phyloP scores from a whole-genome alignment of 2,329 filamentous ascomycete species.

The Trichoderma sp. region DNA sequence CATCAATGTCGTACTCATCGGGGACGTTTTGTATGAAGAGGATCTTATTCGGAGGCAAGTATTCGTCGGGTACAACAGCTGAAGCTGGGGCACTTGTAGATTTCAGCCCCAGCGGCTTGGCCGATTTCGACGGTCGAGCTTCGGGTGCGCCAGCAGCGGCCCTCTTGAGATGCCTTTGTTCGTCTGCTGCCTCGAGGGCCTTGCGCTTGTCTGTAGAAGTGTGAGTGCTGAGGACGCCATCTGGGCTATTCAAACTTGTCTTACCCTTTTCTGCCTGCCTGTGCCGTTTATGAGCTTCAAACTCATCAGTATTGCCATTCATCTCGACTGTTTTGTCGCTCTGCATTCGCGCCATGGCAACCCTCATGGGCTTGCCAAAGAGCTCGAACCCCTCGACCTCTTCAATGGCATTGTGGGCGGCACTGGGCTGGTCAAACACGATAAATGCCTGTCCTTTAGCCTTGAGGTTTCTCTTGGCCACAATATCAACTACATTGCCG shows the following conservation, averaged over 20 bases:
- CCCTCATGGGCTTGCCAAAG: conserved; percentile 84
- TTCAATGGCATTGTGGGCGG: conserved; percentile 78
- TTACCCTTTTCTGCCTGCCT: conserved; percentile 86
- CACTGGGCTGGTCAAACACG: conserved; percentile 79
- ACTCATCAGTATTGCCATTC: conserved; percentile 71
- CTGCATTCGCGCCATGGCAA: conserved; percentile 76
- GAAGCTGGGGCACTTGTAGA: conserved; percentile 65
- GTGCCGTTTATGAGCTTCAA: conserved; percentile 82
- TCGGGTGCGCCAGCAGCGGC: conserved; percentile 46
- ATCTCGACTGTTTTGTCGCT: conserved; percentile 84
- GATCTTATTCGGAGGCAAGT: conserved; percentile 94
- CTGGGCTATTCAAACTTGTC: conserved; percentile 20
- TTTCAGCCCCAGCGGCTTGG: conserved; percentile 64
- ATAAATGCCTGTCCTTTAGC: conserved; percentile 95
- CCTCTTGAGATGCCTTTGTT: conserved; percentile 73
- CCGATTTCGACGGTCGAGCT: conserved; percentile 64
- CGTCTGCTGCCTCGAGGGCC: conserved; percentile 75
- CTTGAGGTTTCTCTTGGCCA: conserved; percentile 85
- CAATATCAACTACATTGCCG: conserved; percentile 77
- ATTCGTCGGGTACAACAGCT: conserved; percentile 90
- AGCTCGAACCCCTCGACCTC: conserved; percentile 90
- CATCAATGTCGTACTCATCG: conserved; percentile 79
- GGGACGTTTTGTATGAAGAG: conserved; percentile 92
- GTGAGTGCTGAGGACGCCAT: background rate
- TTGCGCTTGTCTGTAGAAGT: conserved; percentile 63